Evolutionary conservation across 441 rosid species (phyloP).

Genomic region (Populus hybrid): DNA sequence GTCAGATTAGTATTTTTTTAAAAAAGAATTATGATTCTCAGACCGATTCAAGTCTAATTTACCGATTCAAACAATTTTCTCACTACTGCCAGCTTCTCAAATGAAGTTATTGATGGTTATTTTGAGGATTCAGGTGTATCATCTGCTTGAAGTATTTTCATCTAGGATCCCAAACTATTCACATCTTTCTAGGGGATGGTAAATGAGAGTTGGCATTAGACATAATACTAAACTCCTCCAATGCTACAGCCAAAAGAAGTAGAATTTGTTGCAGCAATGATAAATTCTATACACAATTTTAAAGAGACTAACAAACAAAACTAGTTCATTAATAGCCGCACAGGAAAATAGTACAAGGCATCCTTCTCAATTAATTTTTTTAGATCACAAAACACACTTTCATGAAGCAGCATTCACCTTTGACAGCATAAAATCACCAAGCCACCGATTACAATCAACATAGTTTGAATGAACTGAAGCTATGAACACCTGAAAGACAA

Average conservation of each 20-base stretch:
- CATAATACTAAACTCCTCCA: not conserved
- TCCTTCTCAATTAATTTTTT: not conserved
- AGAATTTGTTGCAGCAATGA: not conserved
- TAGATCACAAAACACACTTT: constrained; percentile 6
- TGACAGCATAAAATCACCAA: constrained; percentile 88
- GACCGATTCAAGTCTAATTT: too few species aligned
- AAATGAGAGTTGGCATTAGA: not conserved
- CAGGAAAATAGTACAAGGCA: not conserved
- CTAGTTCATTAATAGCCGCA: not conserved
- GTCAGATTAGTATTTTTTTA: not conserved
- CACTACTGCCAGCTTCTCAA: not conserved
- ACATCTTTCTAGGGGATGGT: not conserved
- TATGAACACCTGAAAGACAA: constrained; percentile 67
- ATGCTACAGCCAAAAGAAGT: not conserved
- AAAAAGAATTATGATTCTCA: not conserved
- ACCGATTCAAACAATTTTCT: not conserved
- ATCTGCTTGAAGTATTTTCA: not conserved
- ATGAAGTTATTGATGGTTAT: not conserved
- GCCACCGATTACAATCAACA: constrained; percentile 96
- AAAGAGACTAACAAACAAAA: not conserved
- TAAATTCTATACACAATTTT: not conserved
- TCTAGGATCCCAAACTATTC: not conserved
- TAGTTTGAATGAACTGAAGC: constrained; percentile 91
- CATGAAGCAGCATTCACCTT: constrained; percentile 50
- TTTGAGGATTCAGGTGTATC: not conserved